A percentile compares a stretch with the other conserved stretches of the same genome.
Evolutionary conservation across 768 basidiomycete genomes (phyloP).

Genomic region (Rhodotorula paludigena): DNA sequence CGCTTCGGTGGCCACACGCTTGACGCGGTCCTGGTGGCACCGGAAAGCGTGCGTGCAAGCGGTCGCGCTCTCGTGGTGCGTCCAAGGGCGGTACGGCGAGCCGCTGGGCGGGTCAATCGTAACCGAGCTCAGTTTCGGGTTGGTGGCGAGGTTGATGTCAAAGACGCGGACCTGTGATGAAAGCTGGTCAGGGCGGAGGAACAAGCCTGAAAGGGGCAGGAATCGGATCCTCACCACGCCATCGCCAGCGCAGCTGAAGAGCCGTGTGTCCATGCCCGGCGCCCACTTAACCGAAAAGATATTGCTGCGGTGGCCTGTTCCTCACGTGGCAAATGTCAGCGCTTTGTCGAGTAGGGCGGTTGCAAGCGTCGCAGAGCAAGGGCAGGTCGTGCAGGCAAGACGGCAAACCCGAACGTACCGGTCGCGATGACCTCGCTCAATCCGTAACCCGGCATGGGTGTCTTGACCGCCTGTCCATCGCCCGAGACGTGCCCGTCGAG

Average conservation of each 20-base stretch:
- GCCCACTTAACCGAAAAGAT: slow-evolving; percentile 41
- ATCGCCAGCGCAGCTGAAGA: slow-evolving; percentile 39
- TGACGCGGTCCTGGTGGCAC: slow-evolving; percentile 41
- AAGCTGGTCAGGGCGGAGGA: no score
- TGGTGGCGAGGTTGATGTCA: slow-evolving; percentile 31
- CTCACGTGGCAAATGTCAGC: no score
- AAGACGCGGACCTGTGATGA: slow-evolving; percentile 36
- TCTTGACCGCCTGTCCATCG: not conserved
- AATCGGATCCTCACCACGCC: not conserved
- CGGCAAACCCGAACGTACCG: not conserved
- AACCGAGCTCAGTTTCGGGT: not conserved
- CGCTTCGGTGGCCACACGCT: slow-evolving; percentile 36
- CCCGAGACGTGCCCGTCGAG: not conserved
- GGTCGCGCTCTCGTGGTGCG: slow-evolving; percentile 4
- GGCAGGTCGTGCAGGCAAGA: not conserved
- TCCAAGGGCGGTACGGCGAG: not conserved
- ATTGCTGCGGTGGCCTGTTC: slow-evolving; percentile 37
- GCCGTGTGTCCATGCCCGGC: slow-evolving; percentile 5
- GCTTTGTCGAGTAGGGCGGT: not conserved
- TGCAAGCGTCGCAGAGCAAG: no score
- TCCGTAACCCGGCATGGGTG: slow-evolving; percentile 1
- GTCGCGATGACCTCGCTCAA: slow-evolving; percentile 25
- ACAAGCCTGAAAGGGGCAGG: not conserved
- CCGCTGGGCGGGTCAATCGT: not conserved
- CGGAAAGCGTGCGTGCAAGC: slow-evolving; percentile 32